Percentiles rank a stretch among this genome's conserved stretches.
Conservation (phyloP, 345 rosid species). For the Populus deltoides region DNA sequence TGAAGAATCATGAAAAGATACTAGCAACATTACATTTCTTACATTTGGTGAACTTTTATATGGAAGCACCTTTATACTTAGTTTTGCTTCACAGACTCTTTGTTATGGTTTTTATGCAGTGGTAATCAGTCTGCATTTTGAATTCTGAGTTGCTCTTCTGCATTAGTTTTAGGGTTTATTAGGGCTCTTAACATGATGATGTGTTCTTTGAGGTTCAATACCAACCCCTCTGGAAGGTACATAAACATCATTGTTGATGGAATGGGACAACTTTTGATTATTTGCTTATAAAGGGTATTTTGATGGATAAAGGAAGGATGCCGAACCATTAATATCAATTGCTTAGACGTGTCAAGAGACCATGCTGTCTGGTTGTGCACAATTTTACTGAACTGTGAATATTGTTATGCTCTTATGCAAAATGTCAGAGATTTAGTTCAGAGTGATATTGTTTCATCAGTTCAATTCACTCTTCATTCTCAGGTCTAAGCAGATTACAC, state of each 20-base stretch:
- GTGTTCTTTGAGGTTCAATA: not conserved
- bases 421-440: not conserved
- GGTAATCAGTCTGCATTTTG: not conserved
- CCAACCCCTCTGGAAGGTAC: not conserved
- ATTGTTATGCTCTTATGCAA: not conserved
- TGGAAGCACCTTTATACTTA: not conserved
- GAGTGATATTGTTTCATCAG: not conserved
- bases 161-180: not conserved
- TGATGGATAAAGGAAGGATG: no score
- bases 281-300: not conserved
- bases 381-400: not conserved
- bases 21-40: not conserved
- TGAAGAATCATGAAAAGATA: not conserved
- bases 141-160: not conserved
- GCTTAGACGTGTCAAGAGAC: not conserved
- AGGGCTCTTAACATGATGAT: not conserved
- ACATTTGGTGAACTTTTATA: not conserved
- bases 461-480: not conserved
- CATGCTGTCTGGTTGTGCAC: not conserved
- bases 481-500: slow-evolving; percentile 2
- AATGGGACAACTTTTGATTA: not conserved
- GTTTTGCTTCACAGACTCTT: not conserved
- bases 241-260: not conserved
- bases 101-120: not conserved
- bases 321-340: not conserved